These are phyloP conservation scores for Colletotrichum cuscutae DNA, from an alignment of 2,329 filamentous ascomycete genomes.

Conservation along the genomic window DNA sequence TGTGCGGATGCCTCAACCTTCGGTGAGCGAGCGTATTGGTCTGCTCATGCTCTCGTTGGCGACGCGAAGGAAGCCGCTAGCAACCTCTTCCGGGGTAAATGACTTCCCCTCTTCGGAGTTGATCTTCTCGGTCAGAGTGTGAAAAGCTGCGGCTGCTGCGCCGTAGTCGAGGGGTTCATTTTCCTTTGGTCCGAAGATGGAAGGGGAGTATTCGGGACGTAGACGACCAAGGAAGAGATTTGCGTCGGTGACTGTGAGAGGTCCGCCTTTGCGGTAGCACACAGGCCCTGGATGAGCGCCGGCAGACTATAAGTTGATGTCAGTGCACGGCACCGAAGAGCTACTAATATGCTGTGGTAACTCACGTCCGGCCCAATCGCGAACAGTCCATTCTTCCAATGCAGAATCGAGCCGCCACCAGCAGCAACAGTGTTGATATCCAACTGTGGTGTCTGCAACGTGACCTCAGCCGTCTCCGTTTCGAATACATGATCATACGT, in stretches of 20 bases:
- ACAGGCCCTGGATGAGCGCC: slow-evolving; percentile 62
- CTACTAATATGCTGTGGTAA: not conserved
- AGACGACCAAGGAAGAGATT: slow-evolving; percentile 82
- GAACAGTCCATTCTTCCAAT: not conserved
- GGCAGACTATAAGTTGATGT: not conserved
- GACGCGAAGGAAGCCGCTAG: slow-evolving; percentile 89
- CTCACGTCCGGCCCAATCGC: not conserved
- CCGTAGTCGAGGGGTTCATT: too few species aligned
- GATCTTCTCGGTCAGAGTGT: slow-evolving; percentile 73
- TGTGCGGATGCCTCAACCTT: slow-evolving; percentile 91
- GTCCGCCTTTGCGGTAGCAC: slow-evolving; percentile 64
- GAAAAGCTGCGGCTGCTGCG: too few species aligned
- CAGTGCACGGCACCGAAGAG: not conserved
- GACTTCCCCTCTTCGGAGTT: slow-evolving; percentile 77
- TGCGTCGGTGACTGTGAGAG: slow-evolving; percentile 88
- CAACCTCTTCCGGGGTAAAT: slow-evolving; percentile 85
- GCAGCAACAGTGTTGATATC: not conserved
- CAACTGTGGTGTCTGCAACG: not conserved
- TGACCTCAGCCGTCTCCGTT: not conserved
- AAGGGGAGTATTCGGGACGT: not conserved
- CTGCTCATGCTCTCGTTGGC: slow-evolving; percentile 92
- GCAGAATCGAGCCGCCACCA: not conserved
- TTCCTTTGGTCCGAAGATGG: not conserved
- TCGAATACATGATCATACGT: not conserved
- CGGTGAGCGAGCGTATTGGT: slow-evolving; percentile 88